Evolutionary conservation across 2,329 filamentous ascomycete genomes (phyloP), one percentile per base, ranked within the genome.

Genomic region (Ceratocystis papillata): DNA sequence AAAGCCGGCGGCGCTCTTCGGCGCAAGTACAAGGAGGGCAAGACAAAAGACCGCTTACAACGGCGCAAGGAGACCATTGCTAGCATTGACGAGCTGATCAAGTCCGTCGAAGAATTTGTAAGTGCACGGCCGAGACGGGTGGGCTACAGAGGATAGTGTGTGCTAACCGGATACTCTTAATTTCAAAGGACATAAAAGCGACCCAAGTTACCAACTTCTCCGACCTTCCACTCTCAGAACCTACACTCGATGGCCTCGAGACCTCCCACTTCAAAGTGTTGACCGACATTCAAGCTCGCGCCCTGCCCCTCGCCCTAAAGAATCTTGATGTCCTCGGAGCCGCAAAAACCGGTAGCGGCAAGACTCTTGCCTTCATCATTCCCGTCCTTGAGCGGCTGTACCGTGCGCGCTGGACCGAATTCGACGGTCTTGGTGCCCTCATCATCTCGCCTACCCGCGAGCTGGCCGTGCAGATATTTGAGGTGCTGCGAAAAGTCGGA

Each of bases 371-470:
- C 0, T 99, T 99, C 74, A 78, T 99, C 6, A 79, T 97, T 1
- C 94, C 94, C 1, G 87, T 97, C 0, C 82, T 99, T 62, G 94
- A 99, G 76, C 95, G 93, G 72, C 82, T 99, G 2, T 94, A 96
- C 75, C 86, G 91, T 63, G 84, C 86, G 66, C 89, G 87, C 81
- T 96, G 92, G 87, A 89, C 94, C 17, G 89, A 96, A 71, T 82
- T 86, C 71, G 94, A 99, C 76, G 94, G 94, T 0, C 80, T 99
- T 37, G 93, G 93, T 7, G 94, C 94, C 3, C 82, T 99, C 69
- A 90, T 99, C 70, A 87, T 99, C 65, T 93, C 92, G 0, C 94
- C 94, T 0, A 99, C 94, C 6, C 87, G 94, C 73, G 94, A 99
- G 77, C 80, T 99, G 65, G 93, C 94, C 0, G 94, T 95, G 48